phyloP scores from a whole-genome alignment of 1,139 yeast species.

The Pichia inconspicua region DNA sequence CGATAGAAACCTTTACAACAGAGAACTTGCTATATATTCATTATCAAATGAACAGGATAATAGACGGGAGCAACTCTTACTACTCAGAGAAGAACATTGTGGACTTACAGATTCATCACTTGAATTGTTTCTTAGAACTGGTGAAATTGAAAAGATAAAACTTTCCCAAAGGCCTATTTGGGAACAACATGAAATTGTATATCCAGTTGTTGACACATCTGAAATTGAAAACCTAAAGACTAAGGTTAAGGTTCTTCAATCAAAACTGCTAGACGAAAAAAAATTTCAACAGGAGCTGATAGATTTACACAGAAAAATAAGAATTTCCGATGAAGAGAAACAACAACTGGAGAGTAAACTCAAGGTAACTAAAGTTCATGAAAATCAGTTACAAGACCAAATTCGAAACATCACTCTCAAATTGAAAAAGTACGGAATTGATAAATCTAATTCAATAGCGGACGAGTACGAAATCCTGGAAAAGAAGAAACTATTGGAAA shows the following conservation, averaged over 20 bases:
- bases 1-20: constrained; percentile 1
- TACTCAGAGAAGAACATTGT: not conserved
- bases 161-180: not conserved
- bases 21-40: constrained; percentile 7
- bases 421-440: constrained; percentile 7
- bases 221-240: constrained; percentile 1
- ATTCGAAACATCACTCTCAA: not conserved
- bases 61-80: not conserved
- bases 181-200: not conserved
- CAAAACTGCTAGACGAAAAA: constrained; percentile 9
- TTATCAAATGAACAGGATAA: not conserved
- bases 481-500: constrained; percentile 7
- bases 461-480: constrained; percentile 10
- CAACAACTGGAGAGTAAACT: not conserved
- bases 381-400: not conserved
- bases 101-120: not conserved
- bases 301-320: not conserved
- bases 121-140: not conserved
- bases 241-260: constrained; percentile 9
- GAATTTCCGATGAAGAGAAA: not conserved
- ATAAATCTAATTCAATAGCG: not conserved
- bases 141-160: not conserved
- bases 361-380: not conserved
- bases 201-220: not conserved
- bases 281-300: constrained; percentile 2